These are phyloP conservation scores for Akanthomyces muscarius DNA, from an alignment of 2,329 filamentous ascomycete genomes.

Conservation along the genomic window DNA sequence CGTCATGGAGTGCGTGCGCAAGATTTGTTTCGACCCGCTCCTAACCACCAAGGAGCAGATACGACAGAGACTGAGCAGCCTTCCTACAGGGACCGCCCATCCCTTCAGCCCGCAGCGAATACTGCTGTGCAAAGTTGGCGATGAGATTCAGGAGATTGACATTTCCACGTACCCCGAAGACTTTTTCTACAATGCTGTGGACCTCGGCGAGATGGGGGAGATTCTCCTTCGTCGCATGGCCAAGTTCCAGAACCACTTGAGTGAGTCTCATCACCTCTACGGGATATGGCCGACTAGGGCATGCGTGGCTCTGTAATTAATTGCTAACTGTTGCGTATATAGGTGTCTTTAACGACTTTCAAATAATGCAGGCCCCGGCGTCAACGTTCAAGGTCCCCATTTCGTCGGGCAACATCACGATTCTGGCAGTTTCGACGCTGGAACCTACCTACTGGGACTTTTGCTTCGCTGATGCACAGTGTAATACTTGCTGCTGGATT, in stretches of 20 bases:
- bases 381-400: not conserved
- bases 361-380: not conserved
- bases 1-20: conserved; percentile 20
- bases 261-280: conserved; percentile 7
- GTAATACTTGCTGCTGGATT: conserved; percentile 18
- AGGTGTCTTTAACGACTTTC: not conserved
- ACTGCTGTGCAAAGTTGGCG: conserved; percentile 17
- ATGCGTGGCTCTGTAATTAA: too few species aligned
- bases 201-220: conserved; percentile 22
- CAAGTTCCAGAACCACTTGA: conserved; percentile 11
- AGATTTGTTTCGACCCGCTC: conserved; percentile 21
- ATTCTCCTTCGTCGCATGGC: conserved; percentile 20
- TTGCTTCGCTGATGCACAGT: conserved; percentile 19
- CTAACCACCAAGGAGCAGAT: conserved; percentile 20
- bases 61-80: conserved; percentile 17
- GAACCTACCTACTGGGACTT: conserved; percentile 21
- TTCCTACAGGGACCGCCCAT: conserved; percentile 21
- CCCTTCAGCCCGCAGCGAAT: conserved; percentile 21
- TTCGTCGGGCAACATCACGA: conserved; percentile 16
- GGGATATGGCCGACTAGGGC: not conserved
- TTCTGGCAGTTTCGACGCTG: conserved; percentile 20
- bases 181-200: conserved; percentile 22
- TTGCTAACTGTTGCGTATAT: not conserved
- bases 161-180: conserved; percentile 19
- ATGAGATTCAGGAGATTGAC: conserved; percentile 21